Evolutionary conservation across 2,329 filamentous ascomycete genomes (phyloP), one percentile per base, ranked within the genome.

Genomic region (Botrytis pseudocinerea): DNA sequence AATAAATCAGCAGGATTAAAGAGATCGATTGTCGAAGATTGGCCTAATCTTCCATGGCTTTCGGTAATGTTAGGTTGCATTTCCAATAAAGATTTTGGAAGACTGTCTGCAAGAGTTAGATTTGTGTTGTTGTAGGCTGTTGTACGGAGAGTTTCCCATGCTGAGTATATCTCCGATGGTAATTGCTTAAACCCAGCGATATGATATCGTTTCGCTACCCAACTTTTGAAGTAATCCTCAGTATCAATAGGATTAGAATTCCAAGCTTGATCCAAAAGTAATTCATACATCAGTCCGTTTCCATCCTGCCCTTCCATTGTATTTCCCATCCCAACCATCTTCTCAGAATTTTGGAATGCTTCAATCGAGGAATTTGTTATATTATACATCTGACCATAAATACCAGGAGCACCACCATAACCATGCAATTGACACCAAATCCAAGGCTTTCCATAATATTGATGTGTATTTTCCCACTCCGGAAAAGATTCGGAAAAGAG

Each of bases 351-450:
- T 0, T 78, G 75, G 1, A 85, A 79, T 0, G 86, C 86, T 57
- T 82, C 79, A n/a, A 85, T 82, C 0, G 85, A 81, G 73, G 85
- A 84, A 57, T 82, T 78, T 0, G 85, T 87, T 10, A 87, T 76
- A 57, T 86, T 87, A 71, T 82, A 78, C 25, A 87, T 81, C 74
- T 87, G 85, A 1, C 85, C 86, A 73, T 87, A 87, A 1, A 87
- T 74, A 0, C 85, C 85, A 80, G 83, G 82, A 75, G 84, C 86
- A 25, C 83, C 84, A 9, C 86, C 86, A 73, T 85, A 87, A 73
- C 83, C 82, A 75, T 87, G 86, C 10, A 88, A 78, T 75, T 87
- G 80, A 75, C 85, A 87, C 86, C 86, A 87, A 51, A 87, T 83
- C 85, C 86, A 88, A 0, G 84, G 83, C 75, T 87, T 87, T 28